A percentile compares a stretch with the other conserved stretches of the same genome.
phyloP scores from a whole-genome alignment of 2,329 filamentous ascomycete genomes.

The Tolypocladium endophyticum region DNA sequence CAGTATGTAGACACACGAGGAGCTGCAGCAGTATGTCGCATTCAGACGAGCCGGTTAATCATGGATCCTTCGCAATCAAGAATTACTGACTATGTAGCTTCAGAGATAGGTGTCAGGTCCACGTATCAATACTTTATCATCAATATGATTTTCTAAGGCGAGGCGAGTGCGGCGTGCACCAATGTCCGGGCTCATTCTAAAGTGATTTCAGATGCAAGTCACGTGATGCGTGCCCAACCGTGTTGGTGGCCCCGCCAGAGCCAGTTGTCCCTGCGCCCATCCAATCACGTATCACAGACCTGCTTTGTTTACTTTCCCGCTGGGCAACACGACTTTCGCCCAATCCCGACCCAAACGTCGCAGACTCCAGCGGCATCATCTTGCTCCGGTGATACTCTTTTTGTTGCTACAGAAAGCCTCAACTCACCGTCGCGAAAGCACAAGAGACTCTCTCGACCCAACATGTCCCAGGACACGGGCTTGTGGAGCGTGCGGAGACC shows the following conservation, averaged over 20 bases:
- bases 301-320: constrained; percentile 33
- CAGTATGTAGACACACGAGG: not conserved
- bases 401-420: not conserved
- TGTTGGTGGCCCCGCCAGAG: not conserved
- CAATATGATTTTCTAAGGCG: not conserved
- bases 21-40: not conserved
- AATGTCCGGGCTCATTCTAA: no score
- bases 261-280: not conserved
- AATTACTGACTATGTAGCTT: not conserved
- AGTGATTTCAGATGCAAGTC: no score
- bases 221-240: not conserved
- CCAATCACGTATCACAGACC: constrained; percentile 15
- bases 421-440: not conserved
- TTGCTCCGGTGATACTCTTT: not conserved
- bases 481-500: constrained; percentile 87
- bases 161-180: not conserved
- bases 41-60: not conserved
- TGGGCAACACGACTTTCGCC: constrained; percentile 22
- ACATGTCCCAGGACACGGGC: constrained; percentile 78
- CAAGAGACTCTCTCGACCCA: constrained; percentile 8
- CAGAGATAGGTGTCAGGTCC: no score
- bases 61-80: not conserved
- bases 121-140: not conserved
- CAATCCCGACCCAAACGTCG: not conserved
- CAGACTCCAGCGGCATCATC: not conserved